Conservation (phyloP, 768 basidiomycete species). For the Phaeotremella skinneri region DNA sequence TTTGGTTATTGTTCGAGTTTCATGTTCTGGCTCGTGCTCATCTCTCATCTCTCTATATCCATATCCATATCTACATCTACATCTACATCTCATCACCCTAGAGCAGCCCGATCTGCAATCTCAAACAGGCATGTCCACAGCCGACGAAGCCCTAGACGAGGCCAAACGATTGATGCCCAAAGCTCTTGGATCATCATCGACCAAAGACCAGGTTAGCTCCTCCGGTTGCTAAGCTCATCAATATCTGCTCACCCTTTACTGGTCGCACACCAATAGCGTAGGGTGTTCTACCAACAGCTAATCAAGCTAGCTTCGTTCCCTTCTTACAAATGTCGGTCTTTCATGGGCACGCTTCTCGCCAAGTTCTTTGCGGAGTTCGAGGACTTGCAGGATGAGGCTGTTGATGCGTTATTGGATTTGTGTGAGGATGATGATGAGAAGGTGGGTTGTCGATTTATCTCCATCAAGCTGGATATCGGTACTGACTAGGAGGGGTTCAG, state of each 20-base stretch:
- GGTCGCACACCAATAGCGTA: constrained; percentile 16
- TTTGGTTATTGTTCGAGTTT: no score
- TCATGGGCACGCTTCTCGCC: constrained; percentile 33
- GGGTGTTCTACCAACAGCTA: constrained; percentile 25
- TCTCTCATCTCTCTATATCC: no score
- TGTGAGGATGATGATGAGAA: constrained; percentile 48
- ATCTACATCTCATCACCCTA: no score
- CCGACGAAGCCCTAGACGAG: neutral
- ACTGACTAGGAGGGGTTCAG: constrained; percentile 19
- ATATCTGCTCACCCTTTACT: neutral
- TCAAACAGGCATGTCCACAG: neutral
- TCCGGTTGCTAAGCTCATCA: neutral
- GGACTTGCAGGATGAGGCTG: constrained; percentile 40
- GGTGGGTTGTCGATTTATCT: constrained; percentile 13
- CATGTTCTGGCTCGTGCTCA: no score
- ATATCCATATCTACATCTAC: no score
- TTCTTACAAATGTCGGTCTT: constrained; percentile 23
- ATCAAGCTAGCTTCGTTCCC: constrained; percentile 28
- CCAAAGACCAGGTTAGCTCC: constrained; percentile 3
- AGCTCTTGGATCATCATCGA: neutral
- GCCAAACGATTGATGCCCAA: neutral
- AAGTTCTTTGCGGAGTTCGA: constrained; percentile 42
- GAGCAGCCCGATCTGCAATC: no score
- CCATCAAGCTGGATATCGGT: neutral
- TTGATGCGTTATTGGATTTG: constrained; percentile 43